phyloP scores from a whole-genome alignment of 2,329 filamentous ascomycete species.

The Drechslerella coelobrocha region DNA sequence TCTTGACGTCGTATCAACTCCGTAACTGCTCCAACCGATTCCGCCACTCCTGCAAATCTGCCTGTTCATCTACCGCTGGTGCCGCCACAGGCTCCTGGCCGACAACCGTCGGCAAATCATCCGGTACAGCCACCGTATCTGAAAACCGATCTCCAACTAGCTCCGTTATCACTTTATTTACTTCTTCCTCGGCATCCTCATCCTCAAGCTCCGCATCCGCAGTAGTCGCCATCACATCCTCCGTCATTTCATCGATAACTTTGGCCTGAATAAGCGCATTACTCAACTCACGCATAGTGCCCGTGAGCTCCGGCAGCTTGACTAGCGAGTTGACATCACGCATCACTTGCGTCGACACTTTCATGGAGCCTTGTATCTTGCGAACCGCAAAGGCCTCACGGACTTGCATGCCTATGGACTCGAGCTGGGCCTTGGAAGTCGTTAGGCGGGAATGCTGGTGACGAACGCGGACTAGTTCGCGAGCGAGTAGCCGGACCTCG shows the following conservation, averaged over 20 bases:
- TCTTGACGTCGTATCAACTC: conserved; percentile 71
- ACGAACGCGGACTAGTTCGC: conserved; percentile 82
- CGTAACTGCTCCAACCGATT: conserved; percentile 87
- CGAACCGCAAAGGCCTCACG: conserved; percentile 93
- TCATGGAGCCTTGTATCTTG: conserved; percentile 93
- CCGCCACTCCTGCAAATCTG: conserved; percentile 92
- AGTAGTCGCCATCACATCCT: conserved; percentile 80
- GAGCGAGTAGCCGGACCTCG: conserved; percentile 86
- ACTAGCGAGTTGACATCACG: conserved; percentile 91
- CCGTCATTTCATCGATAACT: conserved; percentile 97
- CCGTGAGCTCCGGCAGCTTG: conserved; percentile 81
- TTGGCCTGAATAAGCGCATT: conserved; percentile 91
- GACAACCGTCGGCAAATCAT: conserved; percentile 63
- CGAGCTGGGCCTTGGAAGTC: conserved; percentile 89
- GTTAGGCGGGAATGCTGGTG: conserved; percentile 75
- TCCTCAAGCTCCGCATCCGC: conserved; percentile 75
- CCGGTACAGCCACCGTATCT: conserved; percentile 67
- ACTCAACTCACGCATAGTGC: conserved; percentile 86
- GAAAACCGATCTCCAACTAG: conserved; percentile 82
- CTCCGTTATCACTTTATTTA: conserved; percentile 91
- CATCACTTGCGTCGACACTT: conserved; percentile 89
- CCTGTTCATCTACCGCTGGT: conserved; percentile 85
- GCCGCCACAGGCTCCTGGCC: conserved; percentile 62
- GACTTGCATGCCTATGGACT: conserved; percentile 95
- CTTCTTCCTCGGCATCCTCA: conserved; percentile 76